Percentiles rank a stretch among this genome's conserved stretches.
phyloP scores from a whole-genome alignment of 495 filamentous ascomycete species.

The Zalerion maritima region DNA sequence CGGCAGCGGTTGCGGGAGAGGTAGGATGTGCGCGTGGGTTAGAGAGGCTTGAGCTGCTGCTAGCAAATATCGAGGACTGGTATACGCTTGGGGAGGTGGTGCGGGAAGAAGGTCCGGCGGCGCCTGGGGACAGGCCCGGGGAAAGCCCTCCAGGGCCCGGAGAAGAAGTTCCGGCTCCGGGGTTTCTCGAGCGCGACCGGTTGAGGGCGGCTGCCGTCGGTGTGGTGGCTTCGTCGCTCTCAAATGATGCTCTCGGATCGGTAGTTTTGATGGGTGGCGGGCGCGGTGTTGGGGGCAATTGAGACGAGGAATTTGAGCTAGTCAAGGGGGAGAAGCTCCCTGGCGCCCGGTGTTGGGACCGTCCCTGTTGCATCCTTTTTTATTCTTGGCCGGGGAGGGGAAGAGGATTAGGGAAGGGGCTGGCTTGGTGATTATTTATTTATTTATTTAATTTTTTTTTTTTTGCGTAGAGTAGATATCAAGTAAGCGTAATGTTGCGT shows the following conservation, averaged over 20 bases:
- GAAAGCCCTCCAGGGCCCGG: too few species aligned
- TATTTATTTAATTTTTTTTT: too few species aligned
- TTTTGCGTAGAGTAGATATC: too few species aligned
- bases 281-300: conserved; percentile 18
- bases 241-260: conserved; percentile 28
- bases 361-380: conserved; percentile 34
- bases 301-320: conserved; percentile 13
- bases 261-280: conserved; percentile 13
- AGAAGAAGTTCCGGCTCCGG: too few species aligned
- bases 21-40: conserved; percentile 14
- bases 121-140: too few species aligned
- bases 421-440: too few species aligned
- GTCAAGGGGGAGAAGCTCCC: conserved; percentile 42
- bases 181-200: conserved; percentile 19
- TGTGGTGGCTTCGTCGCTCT: conserved; percentile 25
- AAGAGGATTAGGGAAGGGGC: too few species aligned
- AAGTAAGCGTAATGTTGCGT: too few species aligned
- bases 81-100: too few species aligned
- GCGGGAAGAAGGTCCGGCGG: too few species aligned
- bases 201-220: conserved; percentile 12
- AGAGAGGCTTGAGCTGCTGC: conserved; percentile 10
- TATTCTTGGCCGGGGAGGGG: too few species aligned
- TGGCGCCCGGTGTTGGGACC: conserved; percentile 31
- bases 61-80: too few species aligned
- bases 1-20: conserved; percentile 43